These are phyloP conservation scores for Leucocoprinus sp. DNA, from an alignment of 768 basidiomycete genomes.

Conservation along the genomic window DNA sequence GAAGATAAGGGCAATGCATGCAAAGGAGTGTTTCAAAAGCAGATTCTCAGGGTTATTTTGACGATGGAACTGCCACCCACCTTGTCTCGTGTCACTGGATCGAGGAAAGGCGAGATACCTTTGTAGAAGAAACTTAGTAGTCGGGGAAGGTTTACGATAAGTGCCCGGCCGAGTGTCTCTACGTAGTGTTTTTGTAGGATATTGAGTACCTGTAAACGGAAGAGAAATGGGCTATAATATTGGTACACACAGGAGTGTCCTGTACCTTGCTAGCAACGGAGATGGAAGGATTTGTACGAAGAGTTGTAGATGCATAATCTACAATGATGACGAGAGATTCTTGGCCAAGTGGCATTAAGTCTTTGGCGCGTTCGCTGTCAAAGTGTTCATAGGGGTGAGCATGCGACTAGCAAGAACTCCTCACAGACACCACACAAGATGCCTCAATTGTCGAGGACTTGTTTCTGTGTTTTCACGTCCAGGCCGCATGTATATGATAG, in stretches of 20 bases:
- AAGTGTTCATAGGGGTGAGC: neutral
- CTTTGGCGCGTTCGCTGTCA: slow-evolving; percentile 77
- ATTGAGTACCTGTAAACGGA: slow-evolving; percentile 38
- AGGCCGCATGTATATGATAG: slow-evolving; percentile 83
- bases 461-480: slow-evolving; percentile 80
- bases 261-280: slow-evolving; percentile 69
- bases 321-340: slow-evolving; percentile 79
- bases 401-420: slow-evolving; percentile 22
- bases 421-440: slow-evolving; percentile 82
- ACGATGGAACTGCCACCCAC: no score
- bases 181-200: slow-evolving; percentile 88
- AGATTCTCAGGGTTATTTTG: no score
- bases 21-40: neutral
- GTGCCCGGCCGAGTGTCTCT: slow-evolving; percentile 77
- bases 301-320: slow-evolving; percentile 77
- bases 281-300: slow-evolving; percentile 79
- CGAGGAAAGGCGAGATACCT: slow-evolving; percentile 78
- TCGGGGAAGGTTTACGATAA: slow-evolving; percentile 74
- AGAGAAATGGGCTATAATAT: neutral
- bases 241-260: neutral
- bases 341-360: slow-evolving; percentile 79
- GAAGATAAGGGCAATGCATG: neutral
- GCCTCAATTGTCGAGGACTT: slow-evolving; percentile 69
- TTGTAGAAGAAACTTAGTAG: slow-evolving; percentile 74
- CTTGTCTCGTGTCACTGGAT: slow-evolving; percentile 86